Evolutionary conservation across 345 rosid species (phyloP), one percentile per base, ranked within the genome.

Genomic region (Rhizophora apiculata): DNA sequence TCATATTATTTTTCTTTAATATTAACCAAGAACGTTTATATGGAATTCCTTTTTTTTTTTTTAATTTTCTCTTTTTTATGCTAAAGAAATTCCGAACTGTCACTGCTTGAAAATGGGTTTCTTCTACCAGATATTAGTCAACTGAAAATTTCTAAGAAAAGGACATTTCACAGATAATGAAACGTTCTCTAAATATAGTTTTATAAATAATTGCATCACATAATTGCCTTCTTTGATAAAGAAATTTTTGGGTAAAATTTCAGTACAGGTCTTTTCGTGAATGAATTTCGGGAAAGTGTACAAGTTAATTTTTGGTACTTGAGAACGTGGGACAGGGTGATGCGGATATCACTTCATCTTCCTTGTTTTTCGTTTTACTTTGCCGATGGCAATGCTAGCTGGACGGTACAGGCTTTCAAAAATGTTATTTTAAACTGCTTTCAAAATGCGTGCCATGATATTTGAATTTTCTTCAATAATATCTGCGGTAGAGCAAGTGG

Each of bases 341-440:
- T 15, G 63, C 24, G 75, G 65, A 66, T n/a, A 6, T 39, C 70
- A 9, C 69, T 68, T 73, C 13, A 20, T 65, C 13, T 51, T 62
- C 21, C 58, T 60, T 74, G n/a, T 58, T 51, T 70, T 61, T 51
- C 31, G 60, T 62, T 76, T 68, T 48, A 6, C 71, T 73, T 68
- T 65, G 74, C 18, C 24, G 46, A 62, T 31, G 68, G 20, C 37
- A 21, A 26, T 13, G 76, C 84, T 84, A 80, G 82, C 81, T 75
- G 80, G 79, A 68, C 59, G 20, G 65, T 64, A 31, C 68, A 43
- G 31, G 62, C 16, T 18, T 43, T 43, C 19, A 13, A 53, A 62
- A 68, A 1, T 56, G n/a, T 58, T 59, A 31, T 5, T 6, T 62
- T 43, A 13, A 0, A 13, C 7, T 29, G 51, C 32, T 36, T 69